phyloP scores from a whole-genome alignment of 257 asterid species.

The Primulina eburnea region DNA sequence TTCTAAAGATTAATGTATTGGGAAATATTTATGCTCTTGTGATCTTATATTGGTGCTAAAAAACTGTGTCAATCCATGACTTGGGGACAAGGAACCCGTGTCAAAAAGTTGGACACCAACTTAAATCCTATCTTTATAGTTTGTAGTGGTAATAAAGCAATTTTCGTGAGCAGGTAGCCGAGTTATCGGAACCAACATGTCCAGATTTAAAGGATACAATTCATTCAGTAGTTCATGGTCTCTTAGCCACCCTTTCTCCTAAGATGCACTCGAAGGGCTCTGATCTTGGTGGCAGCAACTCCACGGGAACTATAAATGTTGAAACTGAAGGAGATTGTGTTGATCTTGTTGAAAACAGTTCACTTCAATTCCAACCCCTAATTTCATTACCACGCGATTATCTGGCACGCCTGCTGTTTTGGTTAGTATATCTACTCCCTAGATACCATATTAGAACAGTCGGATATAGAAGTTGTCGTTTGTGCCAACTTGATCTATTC shows the following conservation, averaged over 20 bases:
- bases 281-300: slow-evolving; percentile 42
- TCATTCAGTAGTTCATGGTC: slow-evolving; percentile 88
- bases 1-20: too few relatives aligned
- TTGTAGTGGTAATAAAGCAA: slow-evolving; percentile 7
- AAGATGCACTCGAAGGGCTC: slow-evolving; percentile 87
- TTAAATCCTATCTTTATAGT: neutral
- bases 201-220: slow-evolving; percentile 68
- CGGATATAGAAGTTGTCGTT: neutral
- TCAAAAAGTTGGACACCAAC: neutral
- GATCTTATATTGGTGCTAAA: neutral
- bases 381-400: slow-evolving; percentile 84
- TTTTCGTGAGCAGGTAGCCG: slow-evolving; percentile 62
- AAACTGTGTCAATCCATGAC: too few relatives aligned
- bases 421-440: slow-evolving; percentile 38
- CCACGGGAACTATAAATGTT: slow-evolving; percentile 41
- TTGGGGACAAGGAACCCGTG: neutral
- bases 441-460: neutral
- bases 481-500: neutral
- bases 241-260: slow-evolving; percentile 94
- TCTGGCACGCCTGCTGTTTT: slow-evolving; percentile 83
- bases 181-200: slow-evolving; percentile 87
- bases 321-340: slow-evolving; percentile 60
- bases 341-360: slow-evolving; percentile 80
- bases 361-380: slow-evolving; percentile 83
- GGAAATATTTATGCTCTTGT: neutral